Evolutionary conservation across 352 stramenopile species (phyloP), one percentile per base, ranked within the genome.

Genomic region (Globisporangium parvum): DNA sequence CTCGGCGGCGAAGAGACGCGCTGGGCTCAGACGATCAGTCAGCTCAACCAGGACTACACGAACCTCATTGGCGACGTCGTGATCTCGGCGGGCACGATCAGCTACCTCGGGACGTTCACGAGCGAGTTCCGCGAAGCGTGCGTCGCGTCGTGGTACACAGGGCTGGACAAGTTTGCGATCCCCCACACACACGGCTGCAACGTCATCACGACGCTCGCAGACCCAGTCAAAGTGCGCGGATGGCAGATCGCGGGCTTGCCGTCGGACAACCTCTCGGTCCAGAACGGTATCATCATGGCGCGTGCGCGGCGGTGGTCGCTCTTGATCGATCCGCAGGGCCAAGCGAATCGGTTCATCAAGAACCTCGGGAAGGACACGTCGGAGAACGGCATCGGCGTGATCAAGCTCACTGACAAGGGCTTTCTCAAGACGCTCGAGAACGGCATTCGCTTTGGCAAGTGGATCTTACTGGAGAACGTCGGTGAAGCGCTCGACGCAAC

Each of bases 261-360:
- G 11, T 86, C 84, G 6, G 91, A 98, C 60, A 93, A 84, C 26
- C 62, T 97, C 44, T 97, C 87, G 0, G 82, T 96, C 4, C 90
- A 98, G 54, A 98, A 98, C 59, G 91, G 89, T 3, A 93, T 98
- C 41, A 96, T 98, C 62, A 97, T 98, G 73, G 82, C 85, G 2
- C 75, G 85, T 21, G 89, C 86, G 53, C 73, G 91, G 6, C 81
- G 91, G 4, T 98, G 93, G 85, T 84, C 91, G 15, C 69, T 98
- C 9, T 60, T 97, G 0, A 97, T 97, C 53, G 91, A 97, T 35
- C 91, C 91, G 0, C 91, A 98, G 59, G 91, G 91, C 0, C 91
- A 98, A 70, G 91, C 87, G 0, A 98, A 97, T 53, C 77, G 88
- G 0, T 98, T 96, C 63, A 92, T 98, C 69, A 98, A 97, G 67